Conservation (phyloP, 345 rosid genomes). For the Anastatica hierochuntica region DNA sequence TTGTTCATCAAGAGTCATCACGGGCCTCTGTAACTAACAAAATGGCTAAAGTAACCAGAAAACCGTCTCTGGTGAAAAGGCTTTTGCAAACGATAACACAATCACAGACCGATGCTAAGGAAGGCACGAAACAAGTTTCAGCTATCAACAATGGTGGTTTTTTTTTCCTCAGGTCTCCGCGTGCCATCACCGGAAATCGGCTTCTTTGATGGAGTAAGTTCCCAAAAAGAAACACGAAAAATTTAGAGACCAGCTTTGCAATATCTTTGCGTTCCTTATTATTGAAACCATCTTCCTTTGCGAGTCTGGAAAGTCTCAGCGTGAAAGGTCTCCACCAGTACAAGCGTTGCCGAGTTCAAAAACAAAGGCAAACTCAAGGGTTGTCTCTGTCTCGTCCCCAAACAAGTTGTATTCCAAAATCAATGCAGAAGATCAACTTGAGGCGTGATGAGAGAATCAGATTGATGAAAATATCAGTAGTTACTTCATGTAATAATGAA, state of each 20-base stretch:
- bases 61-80: constrained; percentile 10
- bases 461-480: background rate
- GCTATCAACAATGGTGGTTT: no score
- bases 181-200: constrained; percentile 92
- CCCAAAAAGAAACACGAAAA: no score
- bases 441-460: constrained; percentile 12
- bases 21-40: constrained; percentile 37
- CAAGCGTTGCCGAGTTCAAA: constrained; percentile 7
- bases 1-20: constrained; percentile 58
- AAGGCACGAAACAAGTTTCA: no score
- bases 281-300: constrained; percentile 40
- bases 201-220: constrained; percentile 93
- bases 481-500: background rate
- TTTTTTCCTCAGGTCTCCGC: constrained; percentile 85
- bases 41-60: constrained; percentile 11
- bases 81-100: constrained; percentile 6
- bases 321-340: constrained; percentile 13
- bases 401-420: constrained; percentile 33
- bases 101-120: no score
- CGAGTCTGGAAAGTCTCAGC: constrained; percentile 41
- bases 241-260: no score
- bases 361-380: constrained; percentile 17
- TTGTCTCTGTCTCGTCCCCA: constrained; percentile 29
- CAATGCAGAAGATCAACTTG: constrained; percentile 26
- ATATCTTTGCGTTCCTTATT: no score